Base-by-base conservation (phyloP, 2,329 filamentous ascomycete genomes). In the Fusarium brevicatenulatum region DNA sequence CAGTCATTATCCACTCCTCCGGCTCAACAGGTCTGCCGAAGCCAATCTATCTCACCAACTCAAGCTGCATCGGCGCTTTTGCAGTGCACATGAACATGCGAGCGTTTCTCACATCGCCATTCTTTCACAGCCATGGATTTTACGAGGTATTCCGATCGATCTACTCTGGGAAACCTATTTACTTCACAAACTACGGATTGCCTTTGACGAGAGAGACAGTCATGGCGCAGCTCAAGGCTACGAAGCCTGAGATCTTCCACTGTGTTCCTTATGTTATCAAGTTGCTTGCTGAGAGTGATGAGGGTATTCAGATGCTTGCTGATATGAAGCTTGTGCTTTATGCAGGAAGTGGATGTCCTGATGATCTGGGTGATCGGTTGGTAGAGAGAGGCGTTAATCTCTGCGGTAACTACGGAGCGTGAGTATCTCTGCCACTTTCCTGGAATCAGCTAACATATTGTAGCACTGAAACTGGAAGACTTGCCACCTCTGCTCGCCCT, bases 261-360 rank as follows among this genome's bases (percentile, higher is more conserved):
- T 86, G 84, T 6, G 91, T 92, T 1, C 91, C 91, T 0, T 92
- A 92, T 71, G 86, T 88, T 0, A 78, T 93, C 23, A 92, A 92
- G 74, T 80, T 93, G 0, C 82, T 92, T 2, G 86, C 86, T 1
- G 91, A 92, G 76, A 85, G 85, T 0, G 81, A 87, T 1, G 84
- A 86, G 23, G 91, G 90, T 0, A 83, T 91, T 19, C 74, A 80
- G 2, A 80, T 81, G 4, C 78, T 91, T 21, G 78, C 79, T 2
- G 79, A 80, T 30, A 81, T 86, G 16, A 86, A 88, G 72, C 73
- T 89, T 4, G 88, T 91, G 23, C 82, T 89, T 72, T 90, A 86
- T 68, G 89, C 86, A 5, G 90, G 90, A 1, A 88, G 86, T 21
- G 83, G 85, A 8, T 91, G 88, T 70, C 89, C 90, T 0, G 89